Base-by-base conservation (phyloP, 257 asterid genomes). In the Galeopsis tetrahit region DNA sequence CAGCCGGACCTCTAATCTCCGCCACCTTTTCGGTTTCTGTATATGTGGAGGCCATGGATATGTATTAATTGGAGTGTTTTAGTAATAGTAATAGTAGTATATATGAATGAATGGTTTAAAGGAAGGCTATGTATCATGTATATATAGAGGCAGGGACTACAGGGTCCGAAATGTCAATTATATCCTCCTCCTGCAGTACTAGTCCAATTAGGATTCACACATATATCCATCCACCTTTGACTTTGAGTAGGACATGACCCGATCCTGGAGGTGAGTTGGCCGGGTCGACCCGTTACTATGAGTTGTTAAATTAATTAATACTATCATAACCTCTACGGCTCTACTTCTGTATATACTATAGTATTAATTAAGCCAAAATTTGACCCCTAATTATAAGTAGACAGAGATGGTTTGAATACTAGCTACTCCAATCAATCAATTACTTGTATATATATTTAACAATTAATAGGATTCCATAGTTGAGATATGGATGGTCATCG, bases 381-480 rank as follows among this genome's bases (percentile, higher is more conserved):
- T 55, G 61, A 55, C 21, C 64, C 40, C 42, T 21, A 21, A 21
- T 21, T 5, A n/a, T n/a, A 34, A 32, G 66, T 60, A 60, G 66
- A 2, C 8, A 8, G 9, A 3, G 71, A 3, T 3, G 4, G 38
- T 13, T 7, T 46, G 63, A 35, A 10, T 36, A 10, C 28, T n/a
- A n/a, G n/a, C n/a, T 11, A 52, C 52, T 63, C 75, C 77, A 85
- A 81, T 73, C 70, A 80, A 77, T 75, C 69, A 61, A 73, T 63
- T 59, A 11, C 34, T 55, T 73, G 7, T 42, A 9, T 42, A 42
- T 42, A 43, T 43, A 2, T 40, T 1, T 10, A 46, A 10, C 56
- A n/a, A 49, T 21, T 21, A n/a, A n/a, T n/a, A 21, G 28, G 28
- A 21, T 21, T 21, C 1, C 28, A 21, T 21, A 0, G 28, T 21